These are phyloP conservation scores for Lojkania enalia DNA, from an alignment of 2,329 filamentous ascomycete genomes.

Conservation along the genomic window DNA sequence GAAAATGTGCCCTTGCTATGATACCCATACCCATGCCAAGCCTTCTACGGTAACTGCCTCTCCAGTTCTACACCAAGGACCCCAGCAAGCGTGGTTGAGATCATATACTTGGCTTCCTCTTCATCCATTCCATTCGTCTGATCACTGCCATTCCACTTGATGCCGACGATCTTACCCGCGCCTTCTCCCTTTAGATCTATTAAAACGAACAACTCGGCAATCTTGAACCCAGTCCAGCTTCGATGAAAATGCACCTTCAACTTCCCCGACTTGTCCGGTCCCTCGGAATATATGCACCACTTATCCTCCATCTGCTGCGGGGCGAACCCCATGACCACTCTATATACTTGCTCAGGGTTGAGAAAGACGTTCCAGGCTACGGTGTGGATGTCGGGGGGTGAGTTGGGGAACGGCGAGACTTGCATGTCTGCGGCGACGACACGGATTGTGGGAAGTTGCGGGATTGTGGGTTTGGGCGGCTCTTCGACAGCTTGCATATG, in stretches of 20 bases:
- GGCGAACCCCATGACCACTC: slow-evolving; percentile 33
- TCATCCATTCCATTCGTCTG: slow-evolving; percentile 32
- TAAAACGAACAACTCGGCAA: slow-evolving; percentile 39
- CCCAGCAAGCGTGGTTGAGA: slow-evolving; percentile 28
- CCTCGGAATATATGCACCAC: slow-evolving; percentile 42
- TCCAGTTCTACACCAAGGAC: slow-evolving; percentile 8
- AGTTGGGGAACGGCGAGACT: neutral
- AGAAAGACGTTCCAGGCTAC: slow-evolving; percentile 38
- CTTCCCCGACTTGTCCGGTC: slow-evolving; percentile 37
- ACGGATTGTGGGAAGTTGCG: neutral
- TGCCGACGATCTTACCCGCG: slow-evolving; percentile 39
- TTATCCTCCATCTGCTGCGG: slow-evolving; percentile 30
- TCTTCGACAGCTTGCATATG: slow-evolving; percentile 6
- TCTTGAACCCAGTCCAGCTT: slow-evolving; percentile 37
- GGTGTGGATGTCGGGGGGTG: slow-evolving; percentile 16
- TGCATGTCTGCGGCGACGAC: slow-evolving; percentile 2
- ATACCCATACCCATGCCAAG: too few species aligned
- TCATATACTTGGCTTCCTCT: slow-evolving; percentile 34
- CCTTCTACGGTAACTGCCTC: neutral
- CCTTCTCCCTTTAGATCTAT: slow-evolving; percentile 41
- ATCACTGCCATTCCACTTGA: slow-evolving; percentile 38
- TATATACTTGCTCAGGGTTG: slow-evolving; percentile 32
- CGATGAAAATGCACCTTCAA: slow-evolving; percentile 41
- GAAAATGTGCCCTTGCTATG: too few species aligned
- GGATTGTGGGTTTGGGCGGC: neutral